Conservation (phyloP, 345 rosid species). For the Kernera saxatilis region DNA sequence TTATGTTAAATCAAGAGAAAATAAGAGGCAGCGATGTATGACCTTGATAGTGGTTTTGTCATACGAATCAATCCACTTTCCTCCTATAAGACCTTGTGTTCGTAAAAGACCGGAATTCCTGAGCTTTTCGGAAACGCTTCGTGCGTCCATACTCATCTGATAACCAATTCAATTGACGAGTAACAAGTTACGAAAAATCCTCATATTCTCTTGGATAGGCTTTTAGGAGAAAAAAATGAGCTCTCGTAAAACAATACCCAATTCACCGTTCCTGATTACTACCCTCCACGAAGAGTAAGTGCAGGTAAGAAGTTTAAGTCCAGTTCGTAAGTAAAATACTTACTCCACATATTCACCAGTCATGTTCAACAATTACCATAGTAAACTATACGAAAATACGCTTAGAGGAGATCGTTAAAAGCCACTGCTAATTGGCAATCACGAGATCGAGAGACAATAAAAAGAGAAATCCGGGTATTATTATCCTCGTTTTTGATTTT, state of each 20-base stretch:
- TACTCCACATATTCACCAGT: not conserved
- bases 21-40: not conserved
- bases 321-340: too few relatives aligned
- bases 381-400: not conserved
- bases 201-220: not conserved
- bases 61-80: constrained; percentile 75
- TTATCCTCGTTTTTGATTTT: not conserved
- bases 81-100: constrained; percentile 78
- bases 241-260: not conserved
- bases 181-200: not conserved
- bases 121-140: constrained; percentile 40
- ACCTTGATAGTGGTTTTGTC: constrained; percentile 76
- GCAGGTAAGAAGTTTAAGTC: too few relatives aligned
- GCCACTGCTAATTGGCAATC: not conserved
- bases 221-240: not conserved
- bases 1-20: not conserved
- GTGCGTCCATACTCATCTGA: constrained; percentile 60
- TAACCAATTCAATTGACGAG: not conserved
- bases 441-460: not conserved
- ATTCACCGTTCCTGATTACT: not conserved
- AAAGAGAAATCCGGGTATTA: not conserved
- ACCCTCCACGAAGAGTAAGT: not conserved
- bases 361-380: not conserved
- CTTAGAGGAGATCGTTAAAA: not conserved
- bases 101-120: constrained; percentile 50